Evolutionary conservation across 148 eudicot species (phyloP).

Genomic region (Silene latifolia): DNA sequence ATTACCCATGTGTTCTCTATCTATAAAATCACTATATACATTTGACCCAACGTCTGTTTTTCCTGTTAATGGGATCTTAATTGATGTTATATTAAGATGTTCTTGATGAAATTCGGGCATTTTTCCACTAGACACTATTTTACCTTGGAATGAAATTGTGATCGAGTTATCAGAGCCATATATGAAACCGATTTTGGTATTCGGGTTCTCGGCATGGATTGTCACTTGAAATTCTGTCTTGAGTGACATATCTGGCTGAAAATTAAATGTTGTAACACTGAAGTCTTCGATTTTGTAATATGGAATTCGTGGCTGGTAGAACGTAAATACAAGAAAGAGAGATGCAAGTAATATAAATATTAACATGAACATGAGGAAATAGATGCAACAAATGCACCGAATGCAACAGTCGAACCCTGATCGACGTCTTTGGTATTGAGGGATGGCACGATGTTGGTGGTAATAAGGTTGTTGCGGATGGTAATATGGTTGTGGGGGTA

Average conservation of each 20-base stretch:
- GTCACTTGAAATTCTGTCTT: too few species aligned
- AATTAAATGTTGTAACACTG: slow-evolving; percentile 35
- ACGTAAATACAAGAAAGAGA: slow-evolving; percentile 26
- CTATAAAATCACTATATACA: too few species aligned
- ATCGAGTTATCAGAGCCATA: slow-evolving; percentile 39
- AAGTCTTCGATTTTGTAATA: slow-evolving; percentile 38
- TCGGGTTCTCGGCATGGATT: slow-evolving; percentile 57
- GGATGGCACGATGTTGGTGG: too few species aligned
- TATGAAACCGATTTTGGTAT: slow-evolving; percentile 30
- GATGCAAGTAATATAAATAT: slow-evolving; percentile 15
- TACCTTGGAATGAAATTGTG: slow-evolving; percentile 25
- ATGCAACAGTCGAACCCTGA: too few species aligned
- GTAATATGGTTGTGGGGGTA: too few species aligned
- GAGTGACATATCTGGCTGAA: too few species aligned
- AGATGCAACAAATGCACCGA: too few species aligned
- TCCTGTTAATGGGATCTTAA: too few species aligned
- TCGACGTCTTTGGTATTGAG: too few species aligned
- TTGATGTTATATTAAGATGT: slow-evolving; percentile 32
- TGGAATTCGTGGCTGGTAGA: slow-evolving; percentile 52
- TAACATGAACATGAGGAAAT: slow-evolving; percentile 37
- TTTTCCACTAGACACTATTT: slow-evolving; percentile 39
- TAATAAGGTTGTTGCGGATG: too few species aligned
- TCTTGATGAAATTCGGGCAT: slow-evolving; percentile 49
- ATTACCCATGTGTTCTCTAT: too few species aligned
- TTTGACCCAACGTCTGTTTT: too few species aligned